Base-by-base conservation (phyloP, 176 grass and related monocot genomes). In the Aegilops sharonensis region DNA sequence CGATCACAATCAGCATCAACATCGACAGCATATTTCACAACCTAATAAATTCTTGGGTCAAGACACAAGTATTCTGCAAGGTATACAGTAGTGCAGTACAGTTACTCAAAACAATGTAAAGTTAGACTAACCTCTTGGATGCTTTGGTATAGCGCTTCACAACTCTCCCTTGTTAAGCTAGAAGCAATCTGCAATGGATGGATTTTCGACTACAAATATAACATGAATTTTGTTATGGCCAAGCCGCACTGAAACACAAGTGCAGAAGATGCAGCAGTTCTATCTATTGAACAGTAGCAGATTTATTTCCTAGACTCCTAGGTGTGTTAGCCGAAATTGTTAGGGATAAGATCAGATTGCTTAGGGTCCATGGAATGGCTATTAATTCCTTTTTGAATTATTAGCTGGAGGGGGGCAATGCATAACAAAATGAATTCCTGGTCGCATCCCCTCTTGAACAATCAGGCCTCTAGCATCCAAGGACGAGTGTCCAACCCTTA, bases 21-120 rank as follows among this genome's bases (percentile, higher is more conserved):
- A 68, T 94, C 91, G n/a, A 98, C 93, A 72, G 90, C 91, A 92
- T 89, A 89, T 83, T 89, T 88, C 62, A 98, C 89, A 86, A 94
- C 93, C 95, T 95, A 89, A 76, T 66, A 70, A 75, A 81, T 89
- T 83, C 21, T 85, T 76, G 21, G 2, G 21, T 80, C 42, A 87
- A 77, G 31, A 69, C 66, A 72, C 24, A 59, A 21, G 39, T 64
- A 63, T 25, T 85, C 30, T 12, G 9, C 36, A 75, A 69, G 68
- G 23, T 82, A 75, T 31, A 82, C 9, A 85, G 48, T 31, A 64
- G 48, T 31, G 45, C 9, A 86, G 15, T 24, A 64, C 12, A 86
- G 23, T 82, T 43, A 14, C 15, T 80, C 29, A 27, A 67, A 60
- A 31, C 9, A 37, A 10, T 79, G 3, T 45, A 29, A 32, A 77